Percentiles rank a stretch among this genome's conserved stretches.
Conservation (phyloP, 2,329 filamentous ascomycete species). For the Aspergillus arachidicola region DNA sequence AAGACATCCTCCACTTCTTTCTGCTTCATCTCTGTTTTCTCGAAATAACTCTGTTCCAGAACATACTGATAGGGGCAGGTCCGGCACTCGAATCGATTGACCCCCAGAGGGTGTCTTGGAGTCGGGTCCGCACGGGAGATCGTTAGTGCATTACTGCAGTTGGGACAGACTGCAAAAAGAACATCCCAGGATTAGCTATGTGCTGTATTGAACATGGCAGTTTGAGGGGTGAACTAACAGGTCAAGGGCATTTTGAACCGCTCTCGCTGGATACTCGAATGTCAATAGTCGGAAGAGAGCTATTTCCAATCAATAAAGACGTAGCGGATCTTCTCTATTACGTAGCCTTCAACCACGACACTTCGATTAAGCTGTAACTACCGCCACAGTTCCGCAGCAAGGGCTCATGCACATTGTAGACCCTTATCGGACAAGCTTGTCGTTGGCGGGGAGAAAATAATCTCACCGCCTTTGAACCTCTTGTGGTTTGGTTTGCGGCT, state of each 20-base stretch:
- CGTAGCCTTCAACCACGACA: background rate
- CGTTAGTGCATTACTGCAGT: slow-evolving; percentile 53
- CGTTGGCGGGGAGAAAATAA: slow-evolving; percentile 20
- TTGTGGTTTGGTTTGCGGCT: background rate
- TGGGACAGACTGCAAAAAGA: slow-evolving; percentile 47
- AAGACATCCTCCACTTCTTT: slow-evolving; percentile 90
- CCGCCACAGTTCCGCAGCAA: slow-evolving; percentile 16
- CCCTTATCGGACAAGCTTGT: slow-evolving; percentile 19
- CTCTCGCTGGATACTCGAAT: background rate
- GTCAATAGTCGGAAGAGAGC: background rate
- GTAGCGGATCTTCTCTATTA: background rate
- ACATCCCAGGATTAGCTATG: slow-evolving; percentile 20
- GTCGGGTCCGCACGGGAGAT: slow-evolving; percentile 46
- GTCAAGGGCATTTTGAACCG: slow-evolving; percentile 40
- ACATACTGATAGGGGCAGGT: slow-evolving; percentile 92
- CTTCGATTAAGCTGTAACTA: background rate
- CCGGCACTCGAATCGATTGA: slow-evolving; percentile 90
- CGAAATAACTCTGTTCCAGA: slow-evolving; percentile 77
- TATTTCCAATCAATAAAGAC: background rate
- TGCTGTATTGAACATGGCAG: background rate
- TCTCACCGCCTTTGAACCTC: slow-evolving; percentile 16
- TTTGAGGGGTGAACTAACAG: slow-evolving; percentile 29
- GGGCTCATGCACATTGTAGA: slow-evolving; percentile 12
- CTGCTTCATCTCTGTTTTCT: slow-evolving; percentile 76
- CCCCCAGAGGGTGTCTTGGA: slow-evolving; percentile 42